Evolutionary conservation across 106 monocot genomes (phyloP), one percentile per base, ranked within the genome.

Genomic region (Cymbidium sinense): DNA sequence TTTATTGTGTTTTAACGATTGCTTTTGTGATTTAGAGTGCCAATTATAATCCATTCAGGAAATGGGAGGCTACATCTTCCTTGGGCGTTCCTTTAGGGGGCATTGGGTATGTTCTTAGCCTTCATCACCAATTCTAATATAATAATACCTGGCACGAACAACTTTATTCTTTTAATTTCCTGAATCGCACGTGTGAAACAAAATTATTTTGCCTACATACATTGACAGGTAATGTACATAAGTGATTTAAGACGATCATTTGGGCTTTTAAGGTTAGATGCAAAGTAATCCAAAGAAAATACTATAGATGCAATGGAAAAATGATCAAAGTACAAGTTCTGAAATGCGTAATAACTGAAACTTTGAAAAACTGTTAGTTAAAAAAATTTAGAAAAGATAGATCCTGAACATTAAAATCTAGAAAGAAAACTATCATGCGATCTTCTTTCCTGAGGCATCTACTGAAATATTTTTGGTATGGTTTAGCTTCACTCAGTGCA

Each of bases 11-110:
- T 31, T 30, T 9, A 20, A n/a, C 23, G 10, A 23, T 58, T 58
- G 23, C 44, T 62, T 74, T 23, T 52, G 18, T 28, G 4, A 23
- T 70, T 43, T 77, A 90, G 90, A 72, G 76, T 73, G n/a, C 79
- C 29, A 54, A 55, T 28, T 87, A 73, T 50, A 77, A 90, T 74
- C 90, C 90, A 9, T 85, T 90, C 70, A 85, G 81, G 43, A 90
- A 83, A 34, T 77, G 70, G 70, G 70, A 77, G 75, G 18, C 77
- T 69, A 33, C 73, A 3, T 85, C 83, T 79, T 85, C 83, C 39
- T 76, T 75, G 69, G 90, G 90, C 23, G 62, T 90, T 39, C 91
- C 91, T 21, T 62, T 91, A 78, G 91, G 91, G 76, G 91, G 91
- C 67, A 80, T 91, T 20, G 91, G 91, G 91, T 91, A 86, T 73